A percentile compares a stretch with the other conserved stretches of the same genome.
Conservation (phyloP, 306 rosid species). For the Inga laurina region DNA sequence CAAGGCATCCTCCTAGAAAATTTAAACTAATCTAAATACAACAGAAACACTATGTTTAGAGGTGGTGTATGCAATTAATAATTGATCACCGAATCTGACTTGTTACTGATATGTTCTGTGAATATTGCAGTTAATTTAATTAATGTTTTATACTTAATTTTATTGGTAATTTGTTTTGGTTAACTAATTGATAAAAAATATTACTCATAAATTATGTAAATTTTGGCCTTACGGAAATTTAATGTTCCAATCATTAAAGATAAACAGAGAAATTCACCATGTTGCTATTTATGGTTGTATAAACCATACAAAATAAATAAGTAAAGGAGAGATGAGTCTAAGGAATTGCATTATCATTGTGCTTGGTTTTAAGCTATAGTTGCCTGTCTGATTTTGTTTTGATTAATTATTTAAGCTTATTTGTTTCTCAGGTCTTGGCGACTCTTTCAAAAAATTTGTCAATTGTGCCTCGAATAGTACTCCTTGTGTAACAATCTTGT, state of each 20-base stretch:
- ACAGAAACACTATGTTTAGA: not conserved
- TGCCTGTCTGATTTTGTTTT: constrained; percentile 1
- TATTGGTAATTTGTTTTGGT: not conserved
- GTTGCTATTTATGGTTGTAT: not conserved
- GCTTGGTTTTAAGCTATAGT: not conserved
- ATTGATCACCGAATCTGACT: constrained; percentile 19
- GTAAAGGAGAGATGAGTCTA: not conserved
- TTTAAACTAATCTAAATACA: not conserved
- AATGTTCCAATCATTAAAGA: not conserved
- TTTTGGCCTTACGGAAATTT: not conserved
- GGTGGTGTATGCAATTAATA: not conserved
- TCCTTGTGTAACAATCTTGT: constrained; percentile 56
- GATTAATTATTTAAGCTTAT: constrained; percentile 35
- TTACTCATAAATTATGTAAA: not conserved
- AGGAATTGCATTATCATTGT: not conserved
- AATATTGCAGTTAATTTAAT: not conserved
- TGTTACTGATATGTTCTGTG: not conserved
- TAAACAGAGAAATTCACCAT: not conserved
- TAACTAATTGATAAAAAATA: not conserved
- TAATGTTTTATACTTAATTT: constrained; percentile 7
- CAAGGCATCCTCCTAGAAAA: not conserved
- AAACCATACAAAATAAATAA: not conserved
- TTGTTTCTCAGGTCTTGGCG: constrained; percentile 63
- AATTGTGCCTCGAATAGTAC: constrained; percentile 60
- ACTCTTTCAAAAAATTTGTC: constrained; percentile 51